Percentiles rank a stretch among this genome's conserved stretches.
Evolutionary conservation across 225 moss, liverwort and hornwort species (phyloP).

Genomic region (Sphagnum contortum): DNA sequence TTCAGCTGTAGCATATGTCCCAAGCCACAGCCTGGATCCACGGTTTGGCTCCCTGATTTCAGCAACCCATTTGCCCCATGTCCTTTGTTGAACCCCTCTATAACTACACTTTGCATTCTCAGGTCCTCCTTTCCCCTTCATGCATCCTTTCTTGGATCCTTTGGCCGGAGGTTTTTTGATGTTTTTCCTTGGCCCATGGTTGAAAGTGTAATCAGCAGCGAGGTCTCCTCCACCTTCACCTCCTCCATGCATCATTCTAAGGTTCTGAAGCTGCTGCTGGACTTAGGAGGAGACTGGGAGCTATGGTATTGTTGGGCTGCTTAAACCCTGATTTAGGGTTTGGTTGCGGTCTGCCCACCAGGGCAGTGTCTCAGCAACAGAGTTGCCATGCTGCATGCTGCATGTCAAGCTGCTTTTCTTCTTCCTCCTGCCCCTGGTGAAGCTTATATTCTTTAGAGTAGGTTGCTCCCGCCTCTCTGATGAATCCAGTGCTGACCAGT

Average conservation of each 20-base stretch:
- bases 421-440: constrained; percentile 47
- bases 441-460: constrained; percentile 51
- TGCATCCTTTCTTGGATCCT: constrained; percentile 71
- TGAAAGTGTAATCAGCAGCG: constrained; percentile 6
- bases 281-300: too few relatives aligned
- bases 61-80: constrained; percentile 70
- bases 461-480: constrained; percentile 28
- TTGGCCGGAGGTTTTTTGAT: constrained; percentile 54
- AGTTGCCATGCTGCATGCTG: constrained; percentile 40
- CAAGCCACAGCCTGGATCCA: constrained; percentile 60
- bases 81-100: constrained; percentile 52
- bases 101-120: constrained; percentile 59
- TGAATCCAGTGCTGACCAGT: constrained; percentile 31
- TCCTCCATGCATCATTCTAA: constrained; percentile 5
- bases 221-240: background rate
- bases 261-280: background rate
- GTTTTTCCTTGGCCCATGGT: constrained; percentile 29
- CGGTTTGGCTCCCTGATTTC: constrained; percentile 65
- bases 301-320: too few relatives aligned
- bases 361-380: constrained; percentile 46
- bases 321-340: too few relatives aligned
- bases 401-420: constrained; percentile 21
- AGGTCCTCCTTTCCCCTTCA: constrained; percentile 72
- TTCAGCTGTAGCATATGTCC: constrained; percentile 59
- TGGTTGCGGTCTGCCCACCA: constrained; percentile 53